Conservation (phyloP, 2,329 filamentous ascomycete genomes). For the Botrytis fragariae region DNA sequence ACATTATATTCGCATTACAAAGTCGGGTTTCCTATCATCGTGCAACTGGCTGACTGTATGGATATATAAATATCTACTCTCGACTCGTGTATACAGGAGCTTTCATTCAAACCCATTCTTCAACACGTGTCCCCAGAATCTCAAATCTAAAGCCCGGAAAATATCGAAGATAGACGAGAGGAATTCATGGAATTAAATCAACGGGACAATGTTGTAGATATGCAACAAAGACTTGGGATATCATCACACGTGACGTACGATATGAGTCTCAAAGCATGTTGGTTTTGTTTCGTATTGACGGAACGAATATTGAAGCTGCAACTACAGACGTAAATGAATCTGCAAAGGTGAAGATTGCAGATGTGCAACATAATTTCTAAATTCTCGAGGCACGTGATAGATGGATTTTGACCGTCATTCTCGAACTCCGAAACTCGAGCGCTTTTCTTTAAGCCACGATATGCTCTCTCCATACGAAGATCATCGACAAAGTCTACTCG, state of each 20-base stretch:
- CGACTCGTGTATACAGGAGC: no score
- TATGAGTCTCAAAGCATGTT: not conserved
- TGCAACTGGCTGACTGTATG: not conserved
- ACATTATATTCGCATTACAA: not conserved
- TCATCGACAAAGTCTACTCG: not conserved
- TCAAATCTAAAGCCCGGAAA: no score
- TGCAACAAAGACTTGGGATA: not conserved
- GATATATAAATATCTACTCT: no score
- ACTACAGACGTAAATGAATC: not conserved
- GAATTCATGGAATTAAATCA: not conserved
- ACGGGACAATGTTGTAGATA: not conserved
- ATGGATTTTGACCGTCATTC: not conserved
- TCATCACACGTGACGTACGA: not conserved
- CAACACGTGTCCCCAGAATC: not conserved
- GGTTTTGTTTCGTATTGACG: not conserved
- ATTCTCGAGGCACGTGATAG: not conserved
- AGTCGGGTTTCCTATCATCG: not conserved
- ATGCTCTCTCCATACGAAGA: not conserved
- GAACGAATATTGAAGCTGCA: no score
- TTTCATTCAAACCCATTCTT: not conserved
- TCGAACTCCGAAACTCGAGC: not conserved
- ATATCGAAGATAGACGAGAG: not conserved
- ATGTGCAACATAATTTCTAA: not conserved
- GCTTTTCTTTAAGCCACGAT: not conserved
- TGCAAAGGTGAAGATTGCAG: not conserved